Conservation (phyloP, 208 protist genomes). For the Crithidia brevicula region DNA sequence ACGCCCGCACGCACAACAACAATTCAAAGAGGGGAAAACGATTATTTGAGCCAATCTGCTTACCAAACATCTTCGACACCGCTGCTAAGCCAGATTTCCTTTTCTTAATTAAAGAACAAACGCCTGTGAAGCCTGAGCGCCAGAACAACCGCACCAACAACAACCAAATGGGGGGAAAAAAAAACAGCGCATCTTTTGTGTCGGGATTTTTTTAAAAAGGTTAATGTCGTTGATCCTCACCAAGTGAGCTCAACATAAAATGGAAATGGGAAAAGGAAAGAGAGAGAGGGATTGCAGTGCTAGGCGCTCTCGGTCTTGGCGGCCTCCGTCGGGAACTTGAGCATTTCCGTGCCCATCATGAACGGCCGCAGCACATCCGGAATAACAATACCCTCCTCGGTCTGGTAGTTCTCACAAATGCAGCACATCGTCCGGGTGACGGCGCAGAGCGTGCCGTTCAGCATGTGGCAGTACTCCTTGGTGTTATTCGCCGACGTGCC, state of each 20-base stretch:
- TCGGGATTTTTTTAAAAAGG: too few species aligned
- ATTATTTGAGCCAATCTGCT: too few species aligned
- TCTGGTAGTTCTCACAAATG: constrained; percentile 99
- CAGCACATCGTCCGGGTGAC: constrained; percentile 99
- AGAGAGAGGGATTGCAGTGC: background rate
- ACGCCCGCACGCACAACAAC: too few species aligned
- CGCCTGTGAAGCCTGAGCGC: too few species aligned
- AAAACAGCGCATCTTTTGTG: too few species aligned
- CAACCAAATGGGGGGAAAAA: too few species aligned
- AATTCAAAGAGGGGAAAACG: background rate
- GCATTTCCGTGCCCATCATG: constrained; percentile 88
- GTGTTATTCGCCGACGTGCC: constrained; percentile 66
- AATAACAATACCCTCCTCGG: constrained; percentile 92
- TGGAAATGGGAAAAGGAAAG: background rate
- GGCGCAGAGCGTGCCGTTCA: constrained; percentile 99
- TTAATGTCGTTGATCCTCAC: too few species aligned
- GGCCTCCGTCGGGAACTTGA: constrained; percentile 60
- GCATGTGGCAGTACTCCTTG: constrained; percentile 99
- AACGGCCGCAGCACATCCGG: constrained; percentile 93
- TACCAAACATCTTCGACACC: too few species aligned
- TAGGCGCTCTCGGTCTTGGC: constrained; percentile 34
- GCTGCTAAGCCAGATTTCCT: too few species aligned
- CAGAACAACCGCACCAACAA: too few species aligned
- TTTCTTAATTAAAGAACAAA: too few species aligned
- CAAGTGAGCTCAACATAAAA: background rate